Percentiles rank a stretch among this genome's conserved stretches.
Conservation (phyloP, 768 basidiomycete species). For the Termitomyces sp. region DNA sequence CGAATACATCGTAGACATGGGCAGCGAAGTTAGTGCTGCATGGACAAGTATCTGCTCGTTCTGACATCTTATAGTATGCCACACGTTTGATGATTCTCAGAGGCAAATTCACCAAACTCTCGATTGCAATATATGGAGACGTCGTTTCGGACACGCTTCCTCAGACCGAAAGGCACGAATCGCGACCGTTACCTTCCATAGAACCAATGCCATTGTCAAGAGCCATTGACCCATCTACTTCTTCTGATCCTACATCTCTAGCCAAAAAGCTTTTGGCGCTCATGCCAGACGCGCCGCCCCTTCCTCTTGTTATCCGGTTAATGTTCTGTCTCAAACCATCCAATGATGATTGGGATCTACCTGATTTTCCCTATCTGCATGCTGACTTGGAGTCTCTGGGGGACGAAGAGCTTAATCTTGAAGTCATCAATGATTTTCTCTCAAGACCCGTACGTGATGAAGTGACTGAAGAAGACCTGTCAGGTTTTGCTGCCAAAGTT, state of each 20-base stretch:
- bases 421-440: conserved; percentile 47
- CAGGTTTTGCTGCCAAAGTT: conserved; percentile 51
- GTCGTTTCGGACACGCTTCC: conserved; percentile 41
- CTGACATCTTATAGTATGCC: conserved; percentile 41
- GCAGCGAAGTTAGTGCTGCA: conserved; percentile 46
- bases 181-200: conserved; percentile 30
- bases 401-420: conserved; percentile 49
- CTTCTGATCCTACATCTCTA: conserved; percentile 53
- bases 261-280: conserved; percentile 58
- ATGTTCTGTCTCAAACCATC: conserved; percentile 79
- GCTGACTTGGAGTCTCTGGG: conserved; percentile 51
- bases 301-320: conserved; percentile 60
- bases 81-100: conserved; percentile 79
- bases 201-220: conserved; percentile 38
- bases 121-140: conserved; percentile 60
- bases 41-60: background rate
- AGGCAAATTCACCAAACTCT: conserved; percentile 64
- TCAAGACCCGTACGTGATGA: conserved; percentile 59
- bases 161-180: conserved; percentile 33
- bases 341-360: conserved; percentile 76
- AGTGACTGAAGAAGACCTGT: conserved; percentile 41
- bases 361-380: conserved; percentile 67
- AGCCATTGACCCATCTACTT: conserved; percentile 56
- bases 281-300: conserved; percentile 57
- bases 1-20: conserved; percentile 69